These are phyloP conservation scores for Diaporthe vaccinii DNA, from an alignment of 2,329 filamentous ascomycete genomes.

Conservation along the genomic window DNA sequence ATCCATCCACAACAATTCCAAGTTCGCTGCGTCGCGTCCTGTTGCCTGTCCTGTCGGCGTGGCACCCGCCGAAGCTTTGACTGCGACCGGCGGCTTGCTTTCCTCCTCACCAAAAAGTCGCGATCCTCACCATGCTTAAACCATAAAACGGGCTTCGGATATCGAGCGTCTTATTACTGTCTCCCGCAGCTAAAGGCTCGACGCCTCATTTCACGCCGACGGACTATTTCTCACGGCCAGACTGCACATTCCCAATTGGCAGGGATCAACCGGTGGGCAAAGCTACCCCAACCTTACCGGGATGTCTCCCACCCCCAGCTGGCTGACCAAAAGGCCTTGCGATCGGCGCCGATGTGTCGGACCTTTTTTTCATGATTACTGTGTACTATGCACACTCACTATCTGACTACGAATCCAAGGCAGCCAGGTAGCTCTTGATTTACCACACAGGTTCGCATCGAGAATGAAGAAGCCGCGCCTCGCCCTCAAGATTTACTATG, in stretches of 20 bases:
- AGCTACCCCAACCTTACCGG: constrained; percentile 25
- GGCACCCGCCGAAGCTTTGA: not conserved
- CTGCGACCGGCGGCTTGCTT: constrained; percentile 1
- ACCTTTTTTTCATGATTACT: constrained; percentile 1
- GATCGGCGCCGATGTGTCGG: constrained; percentile 27
- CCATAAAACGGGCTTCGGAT: constrained; percentile 16
- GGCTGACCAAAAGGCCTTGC: constrained; percentile 5
- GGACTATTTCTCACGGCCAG: constrained; percentile 1
- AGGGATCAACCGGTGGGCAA: constrained; percentile 10
- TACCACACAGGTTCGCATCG: not conserved
- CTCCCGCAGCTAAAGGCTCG: not conserved
- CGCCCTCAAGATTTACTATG: not conserved
- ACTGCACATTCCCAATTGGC: constrained; percentile 17
- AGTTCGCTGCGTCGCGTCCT: not conserved
- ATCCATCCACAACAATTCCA: constrained; percentile 1
- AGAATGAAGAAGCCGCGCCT: not conserved
- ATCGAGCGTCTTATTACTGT: constrained; percentile 6
- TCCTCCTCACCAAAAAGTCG: not conserved
- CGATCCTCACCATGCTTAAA: constrained; percentile 21
- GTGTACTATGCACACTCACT: not conserved
- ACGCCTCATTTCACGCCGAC: not conserved
- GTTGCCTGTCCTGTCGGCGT: not conserved
- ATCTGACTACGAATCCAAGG: not conserved
- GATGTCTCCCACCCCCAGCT: not conserved
- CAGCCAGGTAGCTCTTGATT: not conserved